Conservation (phyloP, 176 grass and related monocot species). For the Pharus latifolius region DNA sequence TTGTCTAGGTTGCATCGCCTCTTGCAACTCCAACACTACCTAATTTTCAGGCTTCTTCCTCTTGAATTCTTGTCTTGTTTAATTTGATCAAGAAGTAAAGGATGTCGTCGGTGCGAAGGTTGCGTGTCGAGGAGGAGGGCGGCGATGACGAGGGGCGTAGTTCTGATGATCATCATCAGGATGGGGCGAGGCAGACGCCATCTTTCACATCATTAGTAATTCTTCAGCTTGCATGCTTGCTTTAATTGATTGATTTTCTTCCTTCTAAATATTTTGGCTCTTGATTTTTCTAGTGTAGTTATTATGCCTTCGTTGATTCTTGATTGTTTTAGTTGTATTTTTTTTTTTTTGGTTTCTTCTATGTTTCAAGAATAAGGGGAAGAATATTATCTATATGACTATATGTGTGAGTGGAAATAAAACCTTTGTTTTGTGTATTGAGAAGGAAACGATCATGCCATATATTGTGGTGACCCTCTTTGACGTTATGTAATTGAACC, state of each 20-base stretch:
- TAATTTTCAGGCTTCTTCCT: background rate
- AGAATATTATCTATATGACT: too few relatives aligned
- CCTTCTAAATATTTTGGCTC: background rate
- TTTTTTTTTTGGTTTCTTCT: too few relatives aligned
- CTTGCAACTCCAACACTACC: background rate
- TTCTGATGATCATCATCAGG: slow-evolving; percentile 1
- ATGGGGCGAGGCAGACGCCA: background rate
- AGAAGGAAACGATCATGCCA: too few relatives aligned
- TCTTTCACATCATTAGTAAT: slow-evolving; percentile 17
- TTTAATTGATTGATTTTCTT: background rate
- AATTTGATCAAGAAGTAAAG: background rate
- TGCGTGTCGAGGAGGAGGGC: background rate
- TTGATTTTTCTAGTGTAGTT: background rate
- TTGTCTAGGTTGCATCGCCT: background rate
- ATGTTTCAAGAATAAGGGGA: too few relatives aligned
- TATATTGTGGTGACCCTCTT: too few relatives aligned
- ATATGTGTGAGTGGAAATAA: too few relatives aligned
- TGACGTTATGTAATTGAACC: too few relatives aligned
- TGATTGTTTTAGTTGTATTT: too few relatives aligned
- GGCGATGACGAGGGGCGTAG: background rate
- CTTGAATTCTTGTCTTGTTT: background rate
- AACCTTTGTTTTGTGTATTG: too few relatives aligned
- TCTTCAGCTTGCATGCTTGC: background rate
- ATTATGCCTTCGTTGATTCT: too few relatives aligned
- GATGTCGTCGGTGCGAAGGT: slow-evolving; percentile 8